Evolutionary conservation across 129 eudicot species (phyloP), one percentile per base, ranked within the genome.

Genomic region (Heracleum sosnowskyi): DNA sequence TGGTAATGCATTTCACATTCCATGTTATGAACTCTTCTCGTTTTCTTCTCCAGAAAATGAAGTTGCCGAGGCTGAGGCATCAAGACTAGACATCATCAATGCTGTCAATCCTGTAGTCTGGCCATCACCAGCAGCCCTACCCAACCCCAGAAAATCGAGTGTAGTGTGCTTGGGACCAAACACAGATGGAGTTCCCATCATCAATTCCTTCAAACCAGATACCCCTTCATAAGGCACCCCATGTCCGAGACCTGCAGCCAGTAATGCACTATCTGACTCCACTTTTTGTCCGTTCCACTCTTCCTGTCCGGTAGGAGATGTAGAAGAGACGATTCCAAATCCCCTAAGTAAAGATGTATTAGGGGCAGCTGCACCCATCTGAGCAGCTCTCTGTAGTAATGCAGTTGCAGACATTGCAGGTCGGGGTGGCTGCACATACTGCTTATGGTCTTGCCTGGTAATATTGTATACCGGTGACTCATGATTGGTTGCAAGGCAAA

Each of bases 351-450:
- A 82, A 1, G 99, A 96, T n/a, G 90, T 90, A 24, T 90, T 90
- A 11, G 90, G 82, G 29, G 92, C 89, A 35, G 95, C 75, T 63
- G 96, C 88, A n/a, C 99, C 99, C 87, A 96, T 89, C 77, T 96
- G 97, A 82, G 97, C 96, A 37, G 99, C 99, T 81, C 89, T 96
- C 76, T 96, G 99, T 40, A 96, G 92, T 73, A 96, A 87, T 31
- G 97, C 97, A 7, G 99, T 96, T 33, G 99, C 99, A 47, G 99
- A 92, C 96, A 90, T 90, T n/a, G 97, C 86, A 18, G 99, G 97
- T 83, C 84, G 96, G 35, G 95, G 87, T 17, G 96, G 89, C 0
- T 90, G 89, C 3, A 91, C 93, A 72, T 86, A 91, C 76, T 90
- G 98, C 80, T 91, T 85, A 42, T 85, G 87, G 40, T 88, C 98